Conservation (phyloP, 139 green algal genomes). For the Coelastrella sp. region DNA sequence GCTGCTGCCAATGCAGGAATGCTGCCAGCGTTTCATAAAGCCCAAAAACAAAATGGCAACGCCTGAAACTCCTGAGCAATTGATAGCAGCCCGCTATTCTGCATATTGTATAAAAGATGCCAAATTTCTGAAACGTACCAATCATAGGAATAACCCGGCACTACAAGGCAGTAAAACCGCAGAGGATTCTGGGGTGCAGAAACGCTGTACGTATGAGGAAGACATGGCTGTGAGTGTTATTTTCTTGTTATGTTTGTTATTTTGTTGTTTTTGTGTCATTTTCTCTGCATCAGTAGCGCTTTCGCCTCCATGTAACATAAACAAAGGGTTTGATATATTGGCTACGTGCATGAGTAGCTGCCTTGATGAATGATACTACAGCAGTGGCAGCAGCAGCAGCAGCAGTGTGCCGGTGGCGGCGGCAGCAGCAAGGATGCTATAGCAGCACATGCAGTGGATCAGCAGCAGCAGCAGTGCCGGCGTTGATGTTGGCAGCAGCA, state of each 20-base stretch:
- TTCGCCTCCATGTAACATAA: not conserved
- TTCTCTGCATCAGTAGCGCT: not conserved
- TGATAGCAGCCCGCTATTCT: conserved; percentile 13
- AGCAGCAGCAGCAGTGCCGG: not conserved
- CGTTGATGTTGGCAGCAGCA: not conserved
- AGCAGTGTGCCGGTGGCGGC: not conserved
- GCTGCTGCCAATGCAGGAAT: not conserved
- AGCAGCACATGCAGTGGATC: not conserved
- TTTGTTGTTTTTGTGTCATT: not conserved
- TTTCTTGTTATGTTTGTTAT: not conserved
- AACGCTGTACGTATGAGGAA: conserved; percentile 6
- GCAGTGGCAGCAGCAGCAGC: not conserved
- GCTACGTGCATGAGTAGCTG: not conserved
- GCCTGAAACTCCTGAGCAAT: not conserved
- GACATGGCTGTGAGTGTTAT: not conserved
- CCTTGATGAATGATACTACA: not conserved
- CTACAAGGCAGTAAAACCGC: conserved; percentile 21
- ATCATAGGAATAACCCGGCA: not conserved
- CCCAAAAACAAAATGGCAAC: not conserved
- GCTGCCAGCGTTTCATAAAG: conserved; percentile 14
- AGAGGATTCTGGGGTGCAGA: conserved; percentile 6
- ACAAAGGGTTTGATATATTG: not conserved
- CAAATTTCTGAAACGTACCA: conserved; percentile 8
- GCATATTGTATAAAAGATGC: conserved; percentile 5
- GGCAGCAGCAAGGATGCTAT: not conserved